Conservation (phyloP, 768 basidiomycete species). For the Naganishia vishniacii region DNA sequence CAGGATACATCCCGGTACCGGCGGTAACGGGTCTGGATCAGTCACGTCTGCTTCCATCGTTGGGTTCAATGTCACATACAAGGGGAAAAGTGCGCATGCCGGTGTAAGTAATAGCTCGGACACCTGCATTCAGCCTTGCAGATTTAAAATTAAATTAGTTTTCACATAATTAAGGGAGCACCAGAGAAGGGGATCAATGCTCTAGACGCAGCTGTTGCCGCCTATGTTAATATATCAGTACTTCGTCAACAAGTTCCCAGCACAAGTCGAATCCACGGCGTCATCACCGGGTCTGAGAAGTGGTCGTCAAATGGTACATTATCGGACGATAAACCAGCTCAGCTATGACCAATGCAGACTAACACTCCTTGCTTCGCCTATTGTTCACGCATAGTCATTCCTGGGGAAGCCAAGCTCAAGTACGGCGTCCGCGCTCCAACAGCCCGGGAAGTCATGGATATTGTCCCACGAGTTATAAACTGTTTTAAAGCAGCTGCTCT, state of each 20-base stretch:
- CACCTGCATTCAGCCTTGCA: background rate
- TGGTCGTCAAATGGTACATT: constrained; percentile 24
- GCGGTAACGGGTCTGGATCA: constrained; percentile 7
- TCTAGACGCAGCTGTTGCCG: constrained; percentile 32
- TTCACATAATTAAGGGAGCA: no score
- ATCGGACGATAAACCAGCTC: no score
- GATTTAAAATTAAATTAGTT: no score
- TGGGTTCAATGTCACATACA: constrained; percentile 35
- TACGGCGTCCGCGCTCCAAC: constrained; percentile 28
- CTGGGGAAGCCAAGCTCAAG: constrained; percentile 26
- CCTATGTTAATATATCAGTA: constrained; percentile 32
- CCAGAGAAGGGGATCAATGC: constrained; percentile 36
- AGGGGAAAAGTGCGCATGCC: constrained; percentile 38
- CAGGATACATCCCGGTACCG: constrained; percentile 28
- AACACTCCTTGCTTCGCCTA: no score
- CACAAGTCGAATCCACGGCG: constrained; percentile 27
- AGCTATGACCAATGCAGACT: no score
- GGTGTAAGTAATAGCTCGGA: constrained; percentile 35
- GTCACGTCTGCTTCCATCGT: constrained; percentile 24
- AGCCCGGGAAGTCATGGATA: constrained; percentile 10
- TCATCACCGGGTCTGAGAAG: constrained; percentile 27
- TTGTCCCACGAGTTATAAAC: constrained; percentile 16
- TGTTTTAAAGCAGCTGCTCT: constrained; percentile 23
- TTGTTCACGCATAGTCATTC: constrained; percentile 6
- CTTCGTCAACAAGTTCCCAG: constrained; percentile 33